phyloP scores from a whole-genome alignment of 768 basidiomycete species.

The Leccinum imitatum region DNA sequence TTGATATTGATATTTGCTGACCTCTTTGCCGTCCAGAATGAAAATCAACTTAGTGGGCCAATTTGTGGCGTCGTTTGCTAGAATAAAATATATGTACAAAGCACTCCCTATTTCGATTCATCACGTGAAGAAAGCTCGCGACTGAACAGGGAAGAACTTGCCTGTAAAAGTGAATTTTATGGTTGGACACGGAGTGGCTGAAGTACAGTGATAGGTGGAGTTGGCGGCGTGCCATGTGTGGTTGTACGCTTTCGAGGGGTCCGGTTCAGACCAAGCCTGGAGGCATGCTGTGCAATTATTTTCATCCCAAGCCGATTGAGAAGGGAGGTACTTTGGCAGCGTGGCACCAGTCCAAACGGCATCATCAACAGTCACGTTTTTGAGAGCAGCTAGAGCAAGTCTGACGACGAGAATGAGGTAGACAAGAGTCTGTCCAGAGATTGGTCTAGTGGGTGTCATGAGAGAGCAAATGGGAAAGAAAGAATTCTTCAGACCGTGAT shows the following conservation, averaged over 20 bases:
- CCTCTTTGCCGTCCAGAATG: not conserved
- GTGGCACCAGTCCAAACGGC: not conserved
- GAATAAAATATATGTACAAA: slow-evolving; percentile 21
- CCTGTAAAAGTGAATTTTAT: slow-evolving; percentile 13
- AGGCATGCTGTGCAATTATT: not conserved
- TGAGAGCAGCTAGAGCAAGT: not conserved
- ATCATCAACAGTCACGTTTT: not conserved
- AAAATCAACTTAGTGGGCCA: slow-evolving; percentile 6
- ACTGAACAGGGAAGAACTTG: not conserved
- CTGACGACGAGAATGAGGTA: not conserved
- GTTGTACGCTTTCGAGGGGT: not conserved
- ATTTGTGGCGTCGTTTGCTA: slow-evolving; percentile 1
- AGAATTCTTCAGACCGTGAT: not conserved
- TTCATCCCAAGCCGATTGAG: no score
- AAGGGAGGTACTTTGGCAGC: not conserved
- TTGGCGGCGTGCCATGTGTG: not conserved
- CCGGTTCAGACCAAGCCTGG: not conserved
- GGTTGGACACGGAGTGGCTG: no score
- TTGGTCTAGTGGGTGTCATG: not conserved
- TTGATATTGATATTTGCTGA: not conserved
- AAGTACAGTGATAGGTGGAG: no score
- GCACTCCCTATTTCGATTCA: slow-evolving; percentile 8
- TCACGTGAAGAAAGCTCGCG: not conserved
- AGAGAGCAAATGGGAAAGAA: not conserved
- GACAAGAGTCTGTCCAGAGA: not conserved